Evolutionary conservation across 2,329 filamentous ascomycete genomes (phyloP).

Genomic region (Ophiocordyceps camponoti-leonardi): DNA sequence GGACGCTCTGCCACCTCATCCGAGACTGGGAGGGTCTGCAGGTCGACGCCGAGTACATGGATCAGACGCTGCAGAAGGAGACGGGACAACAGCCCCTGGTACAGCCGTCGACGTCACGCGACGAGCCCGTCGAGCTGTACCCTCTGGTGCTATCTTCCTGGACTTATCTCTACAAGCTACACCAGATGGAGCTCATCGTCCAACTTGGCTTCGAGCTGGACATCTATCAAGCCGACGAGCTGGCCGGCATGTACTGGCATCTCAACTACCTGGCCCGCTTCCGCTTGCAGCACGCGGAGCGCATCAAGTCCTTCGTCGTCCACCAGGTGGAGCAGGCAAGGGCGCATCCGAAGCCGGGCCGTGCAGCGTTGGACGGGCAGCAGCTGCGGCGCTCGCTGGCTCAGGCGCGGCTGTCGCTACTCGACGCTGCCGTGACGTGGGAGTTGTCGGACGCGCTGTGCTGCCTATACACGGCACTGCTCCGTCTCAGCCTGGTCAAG

Average conservation of each 20-base stretch:
- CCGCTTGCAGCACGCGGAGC: slow-evolving; percentile 50
- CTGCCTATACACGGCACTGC: slow-evolving; percentile 49
- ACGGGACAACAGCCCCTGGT: slow-evolving; percentile 43
- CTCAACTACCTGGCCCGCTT: slow-evolving; percentile 56
- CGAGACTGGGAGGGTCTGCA: slow-evolving; percentile 74
- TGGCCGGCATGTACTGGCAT: slow-evolving; percentile 84
- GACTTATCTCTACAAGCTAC: slow-evolving; percentile 82
- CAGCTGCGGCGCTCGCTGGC: slow-evolving; percentile 31
- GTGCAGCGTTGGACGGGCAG: slow-evolving; percentile 15
- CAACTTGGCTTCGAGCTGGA: slow-evolving; percentile 90
- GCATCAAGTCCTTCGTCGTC: slow-evolving; percentile 51
- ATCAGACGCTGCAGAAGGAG: slow-evolving; percentile 45
- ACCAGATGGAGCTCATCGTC: slow-evolving; percentile 70
- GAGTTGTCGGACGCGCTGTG: slow-evolving; percentile 36
- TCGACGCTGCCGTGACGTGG: slow-evolving; percentile 47
- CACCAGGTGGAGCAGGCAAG: slow-evolving; percentile 16
- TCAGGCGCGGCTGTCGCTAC: slow-evolving; percentile 40
- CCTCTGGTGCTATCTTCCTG: slow-evolving; percentile 69
- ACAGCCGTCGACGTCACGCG: slow-evolving; percentile 18
- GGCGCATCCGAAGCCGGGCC: slow-evolving; percentile 1
- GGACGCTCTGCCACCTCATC: slow-evolving; percentile 73
- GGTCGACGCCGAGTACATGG: slow-evolving; percentile 61
- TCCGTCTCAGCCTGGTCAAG: slow-evolving; percentile 37
- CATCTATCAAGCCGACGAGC: slow-evolving; percentile 72
- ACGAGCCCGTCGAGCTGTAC: slow-evolving; percentile 34